Evolutionary conservation across 768 basidiomycete species (phyloP), one percentile per base, ranked within the genome.

Genomic region (Termitomyces sp.): DNA sequence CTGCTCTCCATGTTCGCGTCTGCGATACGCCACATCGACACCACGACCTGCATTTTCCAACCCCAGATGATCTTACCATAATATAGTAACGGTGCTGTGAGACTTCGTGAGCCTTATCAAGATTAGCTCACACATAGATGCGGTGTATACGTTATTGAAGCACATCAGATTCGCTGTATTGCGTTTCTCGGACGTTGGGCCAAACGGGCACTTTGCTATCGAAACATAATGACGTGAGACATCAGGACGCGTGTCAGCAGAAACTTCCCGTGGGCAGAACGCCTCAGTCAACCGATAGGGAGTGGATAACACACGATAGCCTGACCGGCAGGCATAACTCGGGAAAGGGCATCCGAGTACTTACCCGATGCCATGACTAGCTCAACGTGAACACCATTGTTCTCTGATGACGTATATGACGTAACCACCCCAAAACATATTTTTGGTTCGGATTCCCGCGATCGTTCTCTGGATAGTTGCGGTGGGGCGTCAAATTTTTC

Each of bases 1-100:
- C 20, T 36, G 46, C 24, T 43, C 47, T 52, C n/a, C 53, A 49
- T 14, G 28, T 32, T 33, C 22, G 46, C 24, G 20, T 49, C 47
- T 20, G n/a, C 49, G 57, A 52, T 58, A 58, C 57, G 57, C 57
- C 57, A 58, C 57, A 58, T 49, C 22, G 7, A 22, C 30, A 40
- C 51, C 13, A 28, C 49, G 35, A 8, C 10, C 33, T 47, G 33
- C 36, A 58, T 48, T 20, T 48, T 11, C 24, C 28, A 52, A 13
- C 13, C 32, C 54, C 38, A 8, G 20, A 11, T 36, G 20, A 18
- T 48, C 28, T 6, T 22, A 26, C 16, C n/a, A 16, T 7, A 28
- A 32, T 11, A 41, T 10, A 2, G 26, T 14, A 16, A 40, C 14
- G 52, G 9, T 20, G 7, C 30, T 7, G 8, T n/a, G 20, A 20